Percentiles rank a stretch among this genome's conserved stretches.
phyloP scores from a whole-genome alignment of 306 rosid genomes.

The Vigna radiata region DNA sequence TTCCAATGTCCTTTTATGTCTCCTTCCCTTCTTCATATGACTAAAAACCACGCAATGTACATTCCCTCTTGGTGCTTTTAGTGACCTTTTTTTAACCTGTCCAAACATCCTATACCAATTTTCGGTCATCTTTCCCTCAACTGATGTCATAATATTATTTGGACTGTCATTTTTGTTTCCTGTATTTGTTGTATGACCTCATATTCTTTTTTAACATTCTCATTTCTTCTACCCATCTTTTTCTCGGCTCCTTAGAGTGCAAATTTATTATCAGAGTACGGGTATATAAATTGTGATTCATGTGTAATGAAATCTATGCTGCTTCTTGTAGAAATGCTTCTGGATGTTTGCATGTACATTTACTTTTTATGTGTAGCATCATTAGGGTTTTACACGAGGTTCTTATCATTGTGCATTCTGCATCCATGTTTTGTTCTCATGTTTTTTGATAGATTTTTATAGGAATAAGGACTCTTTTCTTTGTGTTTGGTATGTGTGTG shows the following conservation, averaged over 20 bases:
- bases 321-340: neutral
- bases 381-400: conserved; percentile 12
- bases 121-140: neutral
- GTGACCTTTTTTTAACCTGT: neutral
- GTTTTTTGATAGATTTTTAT: conserved; percentile 6
- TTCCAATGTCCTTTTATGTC: neutral
- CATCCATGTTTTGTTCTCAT: conserved; percentile 7
- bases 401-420: conserved; percentile 17
- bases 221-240: neutral
- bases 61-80: neutral
- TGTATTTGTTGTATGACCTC: neutral
- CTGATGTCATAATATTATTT: neutral
- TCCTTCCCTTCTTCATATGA: neutral
- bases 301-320: neutral
- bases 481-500: conserved; percentile 24
- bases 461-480: neutral
- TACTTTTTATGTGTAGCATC: conserved; percentile 19
- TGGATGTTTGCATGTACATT: neutral
- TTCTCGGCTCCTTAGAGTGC: neutral
- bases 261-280: neutral
- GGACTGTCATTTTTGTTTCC: neutral
- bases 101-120: neutral
- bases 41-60: neutral
- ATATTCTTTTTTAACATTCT: neutral
- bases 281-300: neutral